Base-by-base conservation (phyloP, 83 land plant species). In the Picea mariana region DNA sequence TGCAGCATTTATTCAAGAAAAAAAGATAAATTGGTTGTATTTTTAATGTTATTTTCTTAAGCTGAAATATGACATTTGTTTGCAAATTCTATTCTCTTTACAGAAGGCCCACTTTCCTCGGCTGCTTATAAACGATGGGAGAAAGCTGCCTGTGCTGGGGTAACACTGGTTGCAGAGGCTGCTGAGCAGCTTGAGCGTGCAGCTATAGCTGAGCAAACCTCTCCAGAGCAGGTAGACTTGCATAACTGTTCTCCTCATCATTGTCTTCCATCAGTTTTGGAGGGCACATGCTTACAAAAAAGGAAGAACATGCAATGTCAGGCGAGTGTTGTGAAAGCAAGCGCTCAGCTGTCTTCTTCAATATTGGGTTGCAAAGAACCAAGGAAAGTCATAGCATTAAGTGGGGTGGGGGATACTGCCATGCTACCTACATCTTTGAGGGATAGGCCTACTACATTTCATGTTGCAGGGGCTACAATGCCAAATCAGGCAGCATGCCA, bases 161-260 rank as follows among this genome's bases (percentile, higher is more conserved):
- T 94, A 58, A 86, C 87, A 49, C 83, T 94, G 80, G 94, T 94
- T 82, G 96, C 96, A 80, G 94, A 94, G 87, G 96, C 96, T 82
- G 96, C 96, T 76, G 96, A 92, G 84, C 93, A 92, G 62, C 82
- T 94, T 69, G 96, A 94, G 82, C 82, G 89, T 21, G 84, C 86
- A 63, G 77, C 81, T 20, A 71, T 44, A 79, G 86, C 78, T 75
- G 76, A 60, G 24, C 59, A 72, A 38, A 64, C 11, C 11, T 27
- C 62, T 80, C 17, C 16, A 49, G 59, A 64, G 27, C 59, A 44
- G 55, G 80, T 6, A 16, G 76, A 27, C 34, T 49, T 69, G 76
- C 58, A 42, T 26, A 24, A 27, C 24, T 52, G 21, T 71, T 42
- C 58, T 73, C 44, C 23, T 6, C n/a, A 49, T 20, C 80, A 65